Base-by-base conservation (phyloP, 2,329 filamentous ascomycete genomes). In the Pyrenochaeta sp. region DNA sequence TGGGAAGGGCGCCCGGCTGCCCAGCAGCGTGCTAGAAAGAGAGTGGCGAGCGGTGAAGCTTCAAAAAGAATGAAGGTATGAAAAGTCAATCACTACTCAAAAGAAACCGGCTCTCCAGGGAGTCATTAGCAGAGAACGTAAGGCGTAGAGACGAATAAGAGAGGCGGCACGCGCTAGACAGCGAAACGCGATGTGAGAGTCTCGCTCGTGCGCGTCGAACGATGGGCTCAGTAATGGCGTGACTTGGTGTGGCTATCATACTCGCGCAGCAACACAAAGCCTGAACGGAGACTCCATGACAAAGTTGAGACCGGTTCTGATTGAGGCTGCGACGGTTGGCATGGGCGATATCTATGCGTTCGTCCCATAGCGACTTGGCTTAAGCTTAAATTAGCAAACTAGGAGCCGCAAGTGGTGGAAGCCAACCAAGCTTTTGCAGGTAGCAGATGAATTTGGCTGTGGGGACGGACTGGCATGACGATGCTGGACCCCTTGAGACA, bases 1-100 rank as follows among this genome's bases (percentile, higher is more conserved):
- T 53, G 58, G 37, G 59, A 69, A 61, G 51, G 59, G 61, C 40
- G 69, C 67, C 61, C 59, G 51, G 72, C 75, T 76, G 75, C 64
- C 66, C 75, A 75, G 75, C 75, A 77, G 75, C 75, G 64, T 63
- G 62, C 56, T 56, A 59, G 67, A 74, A 72, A 56, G 68, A 72
- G 54, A 63, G 64, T 64, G 63, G 61, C 62, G 59, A 71, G 65
- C 66, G 69, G 61, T 56, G 58, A 69, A 68, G 61, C 39, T 57
- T 56, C 28, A 53, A 15, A 61, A 71, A 70, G 65, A 73, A 58
- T 50, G 69, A 71, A 62, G 62, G 54, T 48, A 59, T 48, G 63
- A 63, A 56, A 68, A 65, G 61, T 63, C 56, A 69, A 64, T 55
- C 58, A 61, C 60, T 54, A 51, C 58, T 36, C 52, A 61, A 66